phyloP scores from a whole-genome alignment of 495 filamentous ascomycete species.

The Aspergillus baeticus region DNA sequence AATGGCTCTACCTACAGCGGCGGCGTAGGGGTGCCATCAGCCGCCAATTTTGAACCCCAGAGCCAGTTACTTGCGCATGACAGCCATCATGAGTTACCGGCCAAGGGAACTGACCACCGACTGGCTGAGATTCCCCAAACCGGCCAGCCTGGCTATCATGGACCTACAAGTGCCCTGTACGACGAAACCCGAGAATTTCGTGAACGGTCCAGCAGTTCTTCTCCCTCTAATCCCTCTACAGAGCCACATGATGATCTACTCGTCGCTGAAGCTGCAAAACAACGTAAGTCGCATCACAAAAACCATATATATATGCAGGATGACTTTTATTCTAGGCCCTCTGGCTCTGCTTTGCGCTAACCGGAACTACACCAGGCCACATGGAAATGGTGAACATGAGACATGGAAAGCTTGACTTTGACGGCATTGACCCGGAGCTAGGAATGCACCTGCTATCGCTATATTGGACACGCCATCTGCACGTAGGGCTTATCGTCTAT shows the following conservation, averaged over 20 bases:
- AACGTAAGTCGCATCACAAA: conserved; percentile 18
- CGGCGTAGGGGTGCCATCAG: no score
- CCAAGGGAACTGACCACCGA: no score
- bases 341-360: no score
- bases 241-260: conserved; percentile 10
- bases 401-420: conserved; percentile 36
- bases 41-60: no score
- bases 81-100: no score
- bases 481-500: conserved; percentile 31
- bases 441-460: conserved; percentile 41
- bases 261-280: conserved; percentile 29
- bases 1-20: no score
- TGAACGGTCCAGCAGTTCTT: background rate
- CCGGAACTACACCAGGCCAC: conserved; percentile 22
- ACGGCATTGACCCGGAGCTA: conserved; percentile 38
- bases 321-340: no score
- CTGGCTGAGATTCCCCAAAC: no score
- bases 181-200: conserved; percentile 12
- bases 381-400: conserved; percentile 29
- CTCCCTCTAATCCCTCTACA: conserved; percentile 13
- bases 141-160: conserved; percentile 26
- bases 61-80: no score
- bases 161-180: conserved; percentile 32
- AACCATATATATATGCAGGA: no score
- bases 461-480: conserved; percentile 41